Conservation (phyloP, 2,329 filamentous ascomycete genomes). For the Aspergillus intermedius region DNA sequence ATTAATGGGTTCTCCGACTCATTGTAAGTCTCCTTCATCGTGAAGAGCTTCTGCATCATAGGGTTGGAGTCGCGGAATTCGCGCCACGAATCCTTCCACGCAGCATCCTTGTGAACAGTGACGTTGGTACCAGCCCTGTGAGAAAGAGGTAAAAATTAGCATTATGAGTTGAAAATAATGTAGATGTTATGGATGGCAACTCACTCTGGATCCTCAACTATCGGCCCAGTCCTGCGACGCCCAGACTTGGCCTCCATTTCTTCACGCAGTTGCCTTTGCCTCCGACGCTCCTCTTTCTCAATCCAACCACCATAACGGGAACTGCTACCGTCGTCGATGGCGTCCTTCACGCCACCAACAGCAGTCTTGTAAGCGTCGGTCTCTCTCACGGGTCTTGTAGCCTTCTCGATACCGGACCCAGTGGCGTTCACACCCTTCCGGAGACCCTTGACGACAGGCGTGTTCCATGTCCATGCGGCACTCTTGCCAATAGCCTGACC, state of each 20-base stretch:
- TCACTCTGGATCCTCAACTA: slow-evolving; percentile 83
- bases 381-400: slow-evolving; percentile 86
- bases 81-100: slow-evolving; percentile 97
- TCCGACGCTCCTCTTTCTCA: slow-evolving; percentile 88
- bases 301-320: slow-evolving; percentile 94
- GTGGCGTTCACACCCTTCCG: slow-evolving; percentile 80
- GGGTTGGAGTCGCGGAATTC: slow-evolving; percentile 88
- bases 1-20: slow-evolving; percentile 97
- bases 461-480: slow-evolving; percentile 96
- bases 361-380: slow-evolving; percentile 82
- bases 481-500: slow-evolving; percentile 82
- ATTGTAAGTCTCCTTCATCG: slow-evolving; percentile 78
- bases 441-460: slow-evolving; percentile 82
- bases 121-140: slow-evolving; percentile 84
- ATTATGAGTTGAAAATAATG: slow-evolving; percentile 7
- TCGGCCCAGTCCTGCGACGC: slow-evolving; percentile 50
- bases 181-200: slow-evolving; percentile 28
- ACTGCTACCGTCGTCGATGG: slow-evolving; percentile 94
- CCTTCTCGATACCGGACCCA: slow-evolving; percentile 82
- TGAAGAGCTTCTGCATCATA: slow-evolving; percentile 81
- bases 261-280: slow-evolving; percentile 67
- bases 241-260: slow-evolving; percentile 52
- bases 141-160: slow-evolving; percentile 16
- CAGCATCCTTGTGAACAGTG: slow-evolving; percentile 91
- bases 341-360: slow-evolving; percentile 70